A percentile compares a stretch with the other conserved stretches of the same genome.
Conservation (phyloP, 2,329 filamentous ascomycete species). For the Cercospora sesami region DNA sequence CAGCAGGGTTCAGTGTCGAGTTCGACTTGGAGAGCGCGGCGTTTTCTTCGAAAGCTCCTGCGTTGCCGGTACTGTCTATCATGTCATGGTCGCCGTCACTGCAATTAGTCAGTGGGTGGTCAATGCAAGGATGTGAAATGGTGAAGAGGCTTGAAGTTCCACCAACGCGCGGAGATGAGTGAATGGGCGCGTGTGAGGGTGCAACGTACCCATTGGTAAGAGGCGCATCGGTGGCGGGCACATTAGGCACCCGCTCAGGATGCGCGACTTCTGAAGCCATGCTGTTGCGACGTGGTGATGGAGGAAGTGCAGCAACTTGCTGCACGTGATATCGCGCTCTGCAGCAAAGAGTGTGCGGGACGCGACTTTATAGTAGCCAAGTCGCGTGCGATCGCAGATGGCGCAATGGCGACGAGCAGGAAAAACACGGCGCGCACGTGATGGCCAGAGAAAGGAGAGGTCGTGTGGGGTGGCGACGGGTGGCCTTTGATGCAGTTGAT, state of each 20-base stretch:
- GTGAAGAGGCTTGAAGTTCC: not conserved
- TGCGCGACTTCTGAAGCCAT: slow-evolving; percentile 31
- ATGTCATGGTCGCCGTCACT: slow-evolving; percentile 10
- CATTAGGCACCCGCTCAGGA: slow-evolving; percentile 20
- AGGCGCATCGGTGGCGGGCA: slow-evolving; percentile 21
- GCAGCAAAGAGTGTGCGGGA: slow-evolving; percentile 9
- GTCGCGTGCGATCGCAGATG: slow-evolving; percentile 12
- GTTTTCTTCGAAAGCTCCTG: slow-evolving; percentile 30
- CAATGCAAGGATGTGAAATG: not conserved
- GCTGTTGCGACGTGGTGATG: slow-evolving; percentile 9
- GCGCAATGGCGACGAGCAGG: slow-evolving; percentile 5
- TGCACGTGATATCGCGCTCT: slow-evolving; percentile 30
- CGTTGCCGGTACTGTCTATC: slow-evolving; percentile 20
- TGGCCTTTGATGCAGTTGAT: slow-evolving; percentile 19
- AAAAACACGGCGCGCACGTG: slow-evolving; percentile 19
- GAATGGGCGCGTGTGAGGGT: not conserved
- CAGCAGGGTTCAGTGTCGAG: slow-evolving; percentile 19
- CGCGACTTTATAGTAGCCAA: slow-evolving; percentile 14
- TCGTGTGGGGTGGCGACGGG: slow-evolving; percentile 13
- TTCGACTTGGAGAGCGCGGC: slow-evolving; percentile 25
- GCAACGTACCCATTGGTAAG: slow-evolving; percentile 28
- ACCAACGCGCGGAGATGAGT: not conserved
- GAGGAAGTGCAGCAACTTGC: slow-evolving; percentile 10
- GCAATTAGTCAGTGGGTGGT: slow-evolving; percentile 5
- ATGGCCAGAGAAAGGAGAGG: slow-evolving; percentile 9